Evolutionary conservation across 257 asterid species (phyloP).

Genomic region (Solanum clarkiae): DNA sequence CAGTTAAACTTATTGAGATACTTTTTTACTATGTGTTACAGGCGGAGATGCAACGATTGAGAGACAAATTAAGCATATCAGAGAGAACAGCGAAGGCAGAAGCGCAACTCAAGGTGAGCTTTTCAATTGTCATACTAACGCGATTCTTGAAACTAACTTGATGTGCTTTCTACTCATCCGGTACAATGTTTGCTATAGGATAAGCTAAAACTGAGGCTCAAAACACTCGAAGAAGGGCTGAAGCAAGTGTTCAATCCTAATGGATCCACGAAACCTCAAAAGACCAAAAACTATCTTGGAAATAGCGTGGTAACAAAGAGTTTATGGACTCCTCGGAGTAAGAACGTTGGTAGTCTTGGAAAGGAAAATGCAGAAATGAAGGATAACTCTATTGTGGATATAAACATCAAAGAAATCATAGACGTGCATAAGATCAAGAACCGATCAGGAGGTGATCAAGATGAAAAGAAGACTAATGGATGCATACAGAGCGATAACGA

Average conservation of each 20-base stretch:
- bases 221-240: constrained; percentile 71
- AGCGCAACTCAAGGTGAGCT: constrained; percentile 70
- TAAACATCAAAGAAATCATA: constrained; percentile 6
- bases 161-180: neutral
- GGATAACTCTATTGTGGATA: constrained; percentile 13
- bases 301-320: constrained; percentile 31
- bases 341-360: constrained; percentile 25
- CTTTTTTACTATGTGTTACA: neutral
- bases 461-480: constrained; percentile 17
- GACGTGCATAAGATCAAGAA: constrained; percentile 16
- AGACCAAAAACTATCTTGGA: constrained; percentile 25
- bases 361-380: constrained; percentile 54
- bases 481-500: constrained; percentile 14
- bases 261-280: constrained; percentile 37
- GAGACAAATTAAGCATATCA: constrained; percentile 59
- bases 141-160: neutral
- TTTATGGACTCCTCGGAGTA: constrained; percentile 52
- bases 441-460: neutral
- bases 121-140: neutral
- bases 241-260: constrained; percentile 25
- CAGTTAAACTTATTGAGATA: neutral
- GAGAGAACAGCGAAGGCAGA: constrained; percentile 78
- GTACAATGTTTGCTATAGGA: constrained; percentile 35
- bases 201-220: constrained; percentile 72
- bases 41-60: constrained; percentile 46